Conservation (phyloP, 495 filamentous ascomycete species). For the Staphylotrichum tortipilum region DNA sequence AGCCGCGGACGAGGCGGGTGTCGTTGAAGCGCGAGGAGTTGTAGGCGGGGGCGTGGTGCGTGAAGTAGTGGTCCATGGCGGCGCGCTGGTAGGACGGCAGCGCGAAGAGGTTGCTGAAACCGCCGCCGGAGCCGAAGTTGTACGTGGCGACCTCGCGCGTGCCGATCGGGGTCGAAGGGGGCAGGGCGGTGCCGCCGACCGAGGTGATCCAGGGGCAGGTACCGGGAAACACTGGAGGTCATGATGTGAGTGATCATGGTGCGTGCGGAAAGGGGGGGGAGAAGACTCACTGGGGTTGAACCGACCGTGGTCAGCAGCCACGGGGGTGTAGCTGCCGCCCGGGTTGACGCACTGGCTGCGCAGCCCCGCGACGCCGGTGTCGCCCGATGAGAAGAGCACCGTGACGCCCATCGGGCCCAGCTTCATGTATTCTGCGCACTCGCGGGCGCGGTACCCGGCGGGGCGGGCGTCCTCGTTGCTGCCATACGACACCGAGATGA, state of each 20-base stretch:
- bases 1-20: constrained; percentile 9
- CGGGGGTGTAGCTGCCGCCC: constrained; percentile 4
- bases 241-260: background rate
- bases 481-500: constrained; percentile 27
- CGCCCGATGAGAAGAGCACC: constrained; percentile 49
- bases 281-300: constrained; percentile 15
- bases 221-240: constrained; percentile 21
- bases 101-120: constrained; percentile 40
- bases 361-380: constrained; percentile 43
- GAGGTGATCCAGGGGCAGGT: constrained; percentile 40
- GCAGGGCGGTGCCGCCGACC: constrained; percentile 35
- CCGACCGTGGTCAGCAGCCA: constrained; percentile 4
- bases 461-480: constrained; percentile 21
- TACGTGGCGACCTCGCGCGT: constrained; percentile 23
- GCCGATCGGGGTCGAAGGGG: background rate
- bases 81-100: constrained; percentile 14
- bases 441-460: constrained; percentile 15
- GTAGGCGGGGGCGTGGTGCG: constrained; percentile 14
- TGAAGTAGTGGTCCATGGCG: constrained; percentile 17
- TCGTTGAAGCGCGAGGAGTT: constrained; percentile 12
- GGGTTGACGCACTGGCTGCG: constrained; percentile 9
- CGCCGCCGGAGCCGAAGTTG: constrained; percentile 36
- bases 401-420: constrained; percentile 52
- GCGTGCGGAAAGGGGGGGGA: background rate
- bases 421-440: constrained; percentile 46